Evolutionary conservation across 208 protist genomes (phyloP), one percentile per base, ranked within the genome.

Genomic region (Trypanosoma mega): DNA sequence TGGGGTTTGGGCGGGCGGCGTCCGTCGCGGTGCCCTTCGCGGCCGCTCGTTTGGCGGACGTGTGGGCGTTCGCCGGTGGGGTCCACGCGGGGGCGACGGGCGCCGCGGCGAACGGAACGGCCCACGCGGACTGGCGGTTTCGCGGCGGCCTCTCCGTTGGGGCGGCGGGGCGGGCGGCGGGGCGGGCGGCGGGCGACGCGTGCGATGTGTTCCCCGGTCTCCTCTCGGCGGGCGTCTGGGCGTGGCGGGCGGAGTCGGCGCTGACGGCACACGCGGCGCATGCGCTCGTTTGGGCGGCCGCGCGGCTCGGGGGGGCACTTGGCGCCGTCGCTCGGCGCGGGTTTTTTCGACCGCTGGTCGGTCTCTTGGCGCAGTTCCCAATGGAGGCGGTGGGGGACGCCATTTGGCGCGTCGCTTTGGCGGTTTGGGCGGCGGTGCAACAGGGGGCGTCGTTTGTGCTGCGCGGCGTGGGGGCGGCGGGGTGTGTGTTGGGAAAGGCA

Each of bases 171-270:
- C 50, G 29, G n/a, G 51, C 72, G 3, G 53, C 70, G 7, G 26
- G 71, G 11, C 63, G 64, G 2, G 59, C 60, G 11, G 26, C 48
- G 16, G 26, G 73, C 21, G 86, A 90, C 30, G 69, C 65, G 16
- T 21, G 85, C n/a, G 81, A 87, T 56, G 37, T 87, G 39, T 63
- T 93, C 24, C 82, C 86, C 0, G 86, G 82, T 45, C 60, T 90
- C 52, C 86, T 78, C 73, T 47, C 31, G 18, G 66, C 75, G 11
- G 54, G 64, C 46, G 41, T 46, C 0, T 86, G 72, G 74, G 72
- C 76, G 14, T 85, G 76, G 69, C 50, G 61, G 23, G 44, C 54
- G 0, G 86, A 93, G 76, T 69, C 67, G 72, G 2, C 5, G 44
- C 39, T 86, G 29, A 87, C 80, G 0, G 9, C 41, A 11, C 33